Conservation (phyloP, 192 early-diverging fungal species). For the Allomyces macrogynus region DNA sequence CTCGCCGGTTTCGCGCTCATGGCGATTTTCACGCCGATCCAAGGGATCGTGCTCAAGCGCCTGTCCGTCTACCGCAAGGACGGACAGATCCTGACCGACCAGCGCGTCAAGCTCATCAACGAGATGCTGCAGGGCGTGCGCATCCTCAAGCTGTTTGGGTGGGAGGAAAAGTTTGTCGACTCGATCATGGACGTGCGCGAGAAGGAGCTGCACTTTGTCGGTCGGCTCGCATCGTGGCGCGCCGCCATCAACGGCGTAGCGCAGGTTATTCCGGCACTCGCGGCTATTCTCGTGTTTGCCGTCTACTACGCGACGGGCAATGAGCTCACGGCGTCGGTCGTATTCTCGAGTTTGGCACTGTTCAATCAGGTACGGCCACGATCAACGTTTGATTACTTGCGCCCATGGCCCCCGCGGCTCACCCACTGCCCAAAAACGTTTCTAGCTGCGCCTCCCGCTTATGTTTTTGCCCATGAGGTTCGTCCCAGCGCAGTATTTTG, state of each 20-base stretch:
- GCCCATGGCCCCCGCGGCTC: too few relatives aligned
- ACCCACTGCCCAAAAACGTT: too few relatives aligned
- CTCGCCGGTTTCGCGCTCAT: slow-evolving; percentile 54
- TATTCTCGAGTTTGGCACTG: slow-evolving; percentile 50
- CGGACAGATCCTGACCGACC: slow-evolving; percentile 40
- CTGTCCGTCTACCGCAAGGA: slow-evolving; percentile 28
- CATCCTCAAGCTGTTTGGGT: slow-evolving; percentile 83
- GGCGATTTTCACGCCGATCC: slow-evolving; percentile 37
- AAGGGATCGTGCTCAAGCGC: slow-evolving; percentile 26
- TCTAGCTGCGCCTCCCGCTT: neutral
- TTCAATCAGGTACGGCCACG: slow-evolving; percentile 9
- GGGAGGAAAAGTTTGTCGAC: slow-evolving; percentile 53
- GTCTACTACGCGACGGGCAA: slow-evolving; percentile 35
- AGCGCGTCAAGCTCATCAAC: slow-evolving; percentile 61
- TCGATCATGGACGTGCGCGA: slow-evolving; percentile 41
- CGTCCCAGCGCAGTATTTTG: too few relatives aligned
- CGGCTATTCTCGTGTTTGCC: slow-evolving; percentile 35
- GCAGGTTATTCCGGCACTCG: slow-evolving; percentile 35
- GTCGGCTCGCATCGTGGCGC: slow-evolving; percentile 26
- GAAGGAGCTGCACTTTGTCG: slow-evolving; percentile 34
- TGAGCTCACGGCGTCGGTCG: slow-evolving; percentile 37
- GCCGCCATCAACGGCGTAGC: slow-evolving; percentile 31
- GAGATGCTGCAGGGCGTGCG: slow-evolving; percentile 80
- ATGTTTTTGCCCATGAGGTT: neutral
- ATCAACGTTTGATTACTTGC: too few relatives aligned